Conservation (phyloP, 768 basidiomycete species). For the Kwoniella pini region DNA sequence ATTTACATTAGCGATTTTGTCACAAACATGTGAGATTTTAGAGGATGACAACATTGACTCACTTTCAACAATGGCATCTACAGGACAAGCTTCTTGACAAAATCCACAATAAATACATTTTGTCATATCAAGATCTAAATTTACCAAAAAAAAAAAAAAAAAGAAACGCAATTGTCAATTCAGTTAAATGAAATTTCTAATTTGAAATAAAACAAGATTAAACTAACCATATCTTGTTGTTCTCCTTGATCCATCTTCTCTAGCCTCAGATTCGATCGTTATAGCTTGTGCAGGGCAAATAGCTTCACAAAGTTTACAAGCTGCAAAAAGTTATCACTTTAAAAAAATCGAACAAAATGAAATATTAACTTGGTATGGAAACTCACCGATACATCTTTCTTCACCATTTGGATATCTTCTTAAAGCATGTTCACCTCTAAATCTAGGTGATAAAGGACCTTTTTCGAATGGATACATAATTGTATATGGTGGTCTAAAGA, state of each 20-base stretch:
- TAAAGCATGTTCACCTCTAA: constrained; percentile 96
- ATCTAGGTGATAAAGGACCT: constrained; percentile 93
- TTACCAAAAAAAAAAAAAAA: background rate
- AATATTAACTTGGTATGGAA: too few species aligned
- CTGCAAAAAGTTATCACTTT: constrained; percentile 56
- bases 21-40: too few species aligned
- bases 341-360: too few species aligned
- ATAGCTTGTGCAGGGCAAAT: constrained; percentile 99
- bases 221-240: constrained; percentile 92
- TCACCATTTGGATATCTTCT: constrained; percentile 96
- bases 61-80: constrained; percentile 99
- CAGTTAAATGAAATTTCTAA: too few species aligned
- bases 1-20: background rate
- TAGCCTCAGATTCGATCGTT: constrained; percentile 96
- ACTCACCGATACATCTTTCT: constrained; percentile 95
- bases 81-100: constrained; percentile 99
- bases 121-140: constrained; percentile 95
- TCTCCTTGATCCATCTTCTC: constrained; percentile 89
- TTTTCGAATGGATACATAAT: constrained; percentile 94
- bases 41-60: constrained; percentile 50
- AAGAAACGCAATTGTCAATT: too few species aligned
- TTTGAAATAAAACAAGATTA: background rate
- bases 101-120: constrained; percentile 99
- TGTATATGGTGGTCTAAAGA: constrained; percentile 82
- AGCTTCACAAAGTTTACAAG: constrained; percentile 98